Evolutionary conservation across 2,329 filamentous ascomycete species (phyloP), one percentile per base, ranked within the genome.

Genomic region (Periglandula ipomoeae): DNA sequence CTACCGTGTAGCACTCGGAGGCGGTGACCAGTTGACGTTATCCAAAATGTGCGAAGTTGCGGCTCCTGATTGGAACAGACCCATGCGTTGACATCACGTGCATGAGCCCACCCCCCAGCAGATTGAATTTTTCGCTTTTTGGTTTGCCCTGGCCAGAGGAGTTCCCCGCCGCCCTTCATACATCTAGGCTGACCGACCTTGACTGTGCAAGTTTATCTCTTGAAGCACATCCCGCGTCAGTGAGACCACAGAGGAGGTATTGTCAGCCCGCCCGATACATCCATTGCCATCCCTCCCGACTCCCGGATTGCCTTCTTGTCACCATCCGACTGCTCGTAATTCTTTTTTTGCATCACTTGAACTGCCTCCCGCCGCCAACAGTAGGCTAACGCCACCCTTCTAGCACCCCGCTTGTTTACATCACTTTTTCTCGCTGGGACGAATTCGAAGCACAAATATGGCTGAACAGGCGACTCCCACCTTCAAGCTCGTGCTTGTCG

Each of bases 401-500:
- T 57, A 68, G 65, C 62, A 68, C 68, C 64, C 67, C 69, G 66
- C 69, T 68, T 73, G 70, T 72, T 73, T 71, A 71, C 69, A 66
- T 67, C 64, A 61, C 58, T 60, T 58, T 49, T 52, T 50, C 38
- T 52, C 47, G 47, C 49, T 54, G 43, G 34, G 46, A 51, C 51
- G 44, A 53, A 50, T 52, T 54, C 58, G 46, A 54, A 55, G 59
- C 60, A 57, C 64, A 61, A 70, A 63, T 64, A 94, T 93, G 87
- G 81, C 85, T 72, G 61, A 65, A 55, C 63, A 65, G 56, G 59
- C 64, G 69, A 69, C 64, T 59, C 89, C 91, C 59, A 95, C 89
- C 71, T 98, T 98, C 86, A 98, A 98, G 88, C 88, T 98, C 65
- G 93, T 98, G 71, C 89, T 98, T 75, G 93, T 98, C 67, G 93